These are phyloP conservation scores for Cutaneotrichosporon cutaneum DNA, from an alignment of 1,284 basidiomycete genomes.

Conservation along the genomic window DNA sequence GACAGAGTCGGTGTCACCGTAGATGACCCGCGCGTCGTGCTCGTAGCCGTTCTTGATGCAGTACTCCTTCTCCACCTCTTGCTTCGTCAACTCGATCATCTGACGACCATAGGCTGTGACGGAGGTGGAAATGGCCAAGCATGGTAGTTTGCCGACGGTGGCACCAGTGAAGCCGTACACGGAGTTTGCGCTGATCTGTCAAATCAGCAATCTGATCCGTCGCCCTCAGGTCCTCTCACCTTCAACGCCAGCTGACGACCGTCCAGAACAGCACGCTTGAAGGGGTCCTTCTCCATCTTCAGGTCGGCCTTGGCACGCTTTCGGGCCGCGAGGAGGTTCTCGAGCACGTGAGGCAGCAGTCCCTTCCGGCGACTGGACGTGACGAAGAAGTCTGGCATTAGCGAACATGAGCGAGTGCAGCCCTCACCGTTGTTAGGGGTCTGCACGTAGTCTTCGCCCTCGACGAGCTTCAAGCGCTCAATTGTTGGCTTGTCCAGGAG, in stretches of 20 bases:
- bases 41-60: constrained; percentile 78
- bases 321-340: constrained; percentile 84
- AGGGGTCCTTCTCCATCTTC: constrained; percentile 92
- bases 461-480: constrained; percentile 70
- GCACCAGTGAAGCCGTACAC: constrained; percentile 97
- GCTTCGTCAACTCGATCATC: constrained; percentile 95
- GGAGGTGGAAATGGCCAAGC: constrained; percentile 88
- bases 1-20: constrained; percentile 96
- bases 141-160: constrained; percentile 90
- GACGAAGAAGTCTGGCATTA: constrained; percentile 72
- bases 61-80: constrained; percentile 85
- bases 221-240: constrained; percentile 54
- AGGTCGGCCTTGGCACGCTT: constrained; percentile 90
- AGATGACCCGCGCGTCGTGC: constrained; percentile 87
- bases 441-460: constrained; percentile 68
- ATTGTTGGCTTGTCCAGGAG: constrained; percentile 74
- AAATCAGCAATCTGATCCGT: constrained; percentile 4
- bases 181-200: constrained; percentile 90
- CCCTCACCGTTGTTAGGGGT: constrained; percentile 86
- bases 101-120: constrained; percentile 90
- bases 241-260: constrained; percentile 92
- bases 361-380: constrained; percentile 74
- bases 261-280: constrained; percentile 89
- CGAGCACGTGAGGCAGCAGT: constrained; percentile 81
- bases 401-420: neutral